Conservation (phyloP, 257 asterid species). For the Euphrasia confusa region DNA sequence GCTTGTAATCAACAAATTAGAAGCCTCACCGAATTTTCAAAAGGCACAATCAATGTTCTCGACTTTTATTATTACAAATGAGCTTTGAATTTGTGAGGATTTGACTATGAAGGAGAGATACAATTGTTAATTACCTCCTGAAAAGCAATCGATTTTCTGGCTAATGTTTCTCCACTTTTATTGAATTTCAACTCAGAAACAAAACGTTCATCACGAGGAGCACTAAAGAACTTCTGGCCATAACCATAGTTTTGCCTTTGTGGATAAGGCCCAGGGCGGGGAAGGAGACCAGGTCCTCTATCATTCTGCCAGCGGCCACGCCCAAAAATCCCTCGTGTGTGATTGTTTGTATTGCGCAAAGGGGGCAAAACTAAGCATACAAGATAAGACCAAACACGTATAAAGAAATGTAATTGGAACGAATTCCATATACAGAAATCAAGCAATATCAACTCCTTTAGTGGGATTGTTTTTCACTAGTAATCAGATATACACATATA, state of each 20-base stretch:
- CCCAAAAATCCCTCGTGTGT: conserved; percentile 68
- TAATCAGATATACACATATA: not conserved
- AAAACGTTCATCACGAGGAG: conserved; percentile 77
- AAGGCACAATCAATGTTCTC: conserved; percentile 15
- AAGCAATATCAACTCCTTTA: too few relatives aligned
- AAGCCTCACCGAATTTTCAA: conserved; percentile 2
- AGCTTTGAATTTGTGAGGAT: conserved; percentile 14
- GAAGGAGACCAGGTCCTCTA: conserved; percentile 78
- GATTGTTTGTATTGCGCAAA: conserved; percentile 50
- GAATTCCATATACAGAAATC: too few relatives aligned
- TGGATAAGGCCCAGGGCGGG: conserved; percentile 77
- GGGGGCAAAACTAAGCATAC: conserved; percentile 56
- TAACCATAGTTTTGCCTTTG: conserved; percentile 56
- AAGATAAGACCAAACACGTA: conserved; percentile 24
- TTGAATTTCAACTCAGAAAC: conserved; percentile 85
- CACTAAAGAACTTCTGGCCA: conserved; percentile 48
- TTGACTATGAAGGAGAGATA: conserved; percentile 8
- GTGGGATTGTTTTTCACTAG: not conserved
- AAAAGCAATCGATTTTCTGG: conserved; percentile 67
- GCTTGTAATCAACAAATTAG: conserved; percentile 13
- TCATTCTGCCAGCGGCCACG: conserved; percentile 85
- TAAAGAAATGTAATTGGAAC: not conserved
- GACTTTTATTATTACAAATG: conserved; percentile 7
- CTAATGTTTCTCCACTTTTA: conserved; percentile 90
- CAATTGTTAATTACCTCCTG: conserved; percentile 60